phyloP scores from a whole-genome alignment of 352 stramenopile species.

The Globisporangium ultimum region DNA sequence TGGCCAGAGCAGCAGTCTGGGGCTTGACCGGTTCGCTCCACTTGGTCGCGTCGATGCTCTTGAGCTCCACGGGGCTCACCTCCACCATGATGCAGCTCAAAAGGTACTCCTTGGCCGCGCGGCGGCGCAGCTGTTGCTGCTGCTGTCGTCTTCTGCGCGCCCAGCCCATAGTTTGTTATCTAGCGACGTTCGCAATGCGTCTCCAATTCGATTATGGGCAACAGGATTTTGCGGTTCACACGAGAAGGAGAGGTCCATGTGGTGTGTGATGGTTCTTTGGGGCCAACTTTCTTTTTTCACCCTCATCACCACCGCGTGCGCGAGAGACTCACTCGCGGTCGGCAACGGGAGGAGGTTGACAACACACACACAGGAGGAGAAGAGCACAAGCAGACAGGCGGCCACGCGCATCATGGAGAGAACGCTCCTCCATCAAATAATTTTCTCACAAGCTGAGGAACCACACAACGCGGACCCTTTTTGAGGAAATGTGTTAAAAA shows the following conservation, averaged over 20 bases:
- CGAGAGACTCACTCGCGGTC: neutral
- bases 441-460: no score
- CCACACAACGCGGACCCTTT: no score
- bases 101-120: slow-evolving; percentile 8
- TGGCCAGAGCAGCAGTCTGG: neutral
- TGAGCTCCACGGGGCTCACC: neutral
- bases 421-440: no score
- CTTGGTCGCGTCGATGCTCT: neutral
- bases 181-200: slow-evolving; percentile 6
- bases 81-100: neutral
- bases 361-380: no score
- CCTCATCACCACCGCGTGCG: neutral
- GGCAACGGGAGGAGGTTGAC: neutral
- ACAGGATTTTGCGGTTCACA: neutral
- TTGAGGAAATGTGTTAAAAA: no score
- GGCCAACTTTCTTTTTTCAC: neutral
- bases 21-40: neutral
- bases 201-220: neutral
- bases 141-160: slow-evolving; percentile 15
- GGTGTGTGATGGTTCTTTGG: neutral
- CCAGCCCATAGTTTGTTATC: slow-evolving; percentile 13
- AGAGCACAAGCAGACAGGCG: no score
- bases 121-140: slow-evolving; percentile 19
- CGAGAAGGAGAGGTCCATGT: slow-evolving; percentile 1
- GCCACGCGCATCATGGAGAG: no score